A percentile compares a stretch with the other conserved stretches of the same genome.
These are phyloP conservation scores for Mrakia blollopis DNA, from an alignment of 768 basidiomycete genomes.

Conservation along the genomic window DNA sequence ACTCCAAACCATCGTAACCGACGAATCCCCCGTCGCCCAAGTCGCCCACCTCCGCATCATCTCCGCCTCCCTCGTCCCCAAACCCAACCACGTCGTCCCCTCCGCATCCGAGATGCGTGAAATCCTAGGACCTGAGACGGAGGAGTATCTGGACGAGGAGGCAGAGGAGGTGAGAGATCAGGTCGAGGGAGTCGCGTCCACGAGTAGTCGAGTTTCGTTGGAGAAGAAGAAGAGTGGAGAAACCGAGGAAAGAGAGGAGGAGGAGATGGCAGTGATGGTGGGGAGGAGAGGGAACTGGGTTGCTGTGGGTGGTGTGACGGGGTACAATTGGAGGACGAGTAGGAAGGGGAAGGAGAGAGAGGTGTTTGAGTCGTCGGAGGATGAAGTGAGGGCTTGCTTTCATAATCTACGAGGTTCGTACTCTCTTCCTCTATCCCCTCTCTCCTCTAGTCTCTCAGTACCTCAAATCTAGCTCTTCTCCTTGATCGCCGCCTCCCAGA, in stretches of 20 bases:
- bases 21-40: conserved; percentile 61
- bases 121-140: conserved; percentile 37
- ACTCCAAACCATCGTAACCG: conserved; percentile 63
- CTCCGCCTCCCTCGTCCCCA: conserved; percentile 59
- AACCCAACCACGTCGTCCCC: conserved; percentile 44
- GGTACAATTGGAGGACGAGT: not conserved
- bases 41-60: conserved; percentile 87
- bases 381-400: conserved; percentile 71
- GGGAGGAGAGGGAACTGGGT: not conserved
- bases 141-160: conserved; percentile 22
- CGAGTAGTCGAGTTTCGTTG: conserved; percentile 3
- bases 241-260: not conserved
- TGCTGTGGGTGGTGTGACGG: not conserved
- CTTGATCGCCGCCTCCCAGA: conserved; percentile 9
- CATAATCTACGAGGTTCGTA: conserved; percentile 55
- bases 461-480: not conserved
- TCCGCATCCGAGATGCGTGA: conserved; percentile 35
- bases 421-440: not conserved
- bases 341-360: conserved; percentile 44
- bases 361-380: conserved; percentile 50
- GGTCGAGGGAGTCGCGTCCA: not conserved
- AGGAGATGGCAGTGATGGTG: not conserved
- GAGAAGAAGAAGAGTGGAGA: not conserved
- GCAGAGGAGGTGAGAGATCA: not conserved
- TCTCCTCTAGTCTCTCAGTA: not conserved